Base-by-base conservation (phyloP, 768 basidiomycete genomes). In the Collybiopsis luxurians region DNA sequence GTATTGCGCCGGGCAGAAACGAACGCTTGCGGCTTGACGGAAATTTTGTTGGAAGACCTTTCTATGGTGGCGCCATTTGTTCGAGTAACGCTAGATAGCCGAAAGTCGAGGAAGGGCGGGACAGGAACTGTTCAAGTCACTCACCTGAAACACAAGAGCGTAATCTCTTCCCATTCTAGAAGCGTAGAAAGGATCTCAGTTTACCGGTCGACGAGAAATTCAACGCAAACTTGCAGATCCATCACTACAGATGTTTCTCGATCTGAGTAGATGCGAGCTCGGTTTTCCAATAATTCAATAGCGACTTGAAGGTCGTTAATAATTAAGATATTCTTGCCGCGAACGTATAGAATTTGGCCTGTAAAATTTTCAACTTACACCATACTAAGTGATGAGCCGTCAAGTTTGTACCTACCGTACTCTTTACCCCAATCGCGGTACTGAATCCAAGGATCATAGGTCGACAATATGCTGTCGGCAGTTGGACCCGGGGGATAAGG, bases 311-410 rank as follows among this genome's bases (percentile, higher is more conserved):
- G 31, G 31, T 34, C 31, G 13, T 34, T 34, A 13, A 34, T 59
- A 28, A 72, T 57, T 27, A 73, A 56, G n/a, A 63, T 60, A 36
- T 67, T 68, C 24, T n/a, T 30, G 19, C 62, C 57, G 5, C 67
- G 68, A 27, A 64, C 53, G 47, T 67, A 64, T 9, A 71, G 34
- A 9, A 71, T 55, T 30, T 61, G 58, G 7, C 66, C 65, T 54
- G 53, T 21, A 42, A 34, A 13, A 21, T 15, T 17, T 13, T 2
- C 6, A 17, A 39, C 13, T 36, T n/a, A n/a, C 31, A 15, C 9
- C 28, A n/a, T n/a, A 6, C 5, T 34, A 34, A 31, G 31, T 2
- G 24, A 44, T 24, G 17, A 9, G 17, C 17, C 11, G n/a, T 36
- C 13, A 9, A 17, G 3, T 12, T 15, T 13, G 5, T 3, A 34